Conservation (phyloP, 371 early-diverging fungal genomes). For the Smittium mucronatum region DNA sequence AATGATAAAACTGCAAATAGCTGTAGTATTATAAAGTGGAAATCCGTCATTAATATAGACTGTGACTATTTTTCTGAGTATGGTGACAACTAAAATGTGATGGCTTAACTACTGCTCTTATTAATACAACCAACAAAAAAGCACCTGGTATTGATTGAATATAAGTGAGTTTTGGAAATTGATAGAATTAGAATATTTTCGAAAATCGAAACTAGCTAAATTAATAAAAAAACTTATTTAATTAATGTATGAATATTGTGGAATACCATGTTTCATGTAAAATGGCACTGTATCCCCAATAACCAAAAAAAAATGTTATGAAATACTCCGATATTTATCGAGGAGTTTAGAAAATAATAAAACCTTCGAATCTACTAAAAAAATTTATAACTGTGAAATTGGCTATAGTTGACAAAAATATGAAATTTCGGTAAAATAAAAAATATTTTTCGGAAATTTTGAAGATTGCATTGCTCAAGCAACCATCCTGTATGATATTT, state of each 20-base stretch:
- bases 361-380: neutral
- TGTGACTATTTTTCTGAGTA: neutral
- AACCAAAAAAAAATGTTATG: conserved; percentile 1
- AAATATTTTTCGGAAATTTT: neutral
- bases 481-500: conserved; percentile 5
- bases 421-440: neutral
- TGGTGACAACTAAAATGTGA: neutral
- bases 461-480: conserved; percentile 8
- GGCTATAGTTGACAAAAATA: neutral
- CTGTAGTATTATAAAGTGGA: conserved; percentile 6
- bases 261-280: neutral
- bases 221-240: neutral
- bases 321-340: conserved; percentile 8
- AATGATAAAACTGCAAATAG: conserved; percentile 1
- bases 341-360: neutral
- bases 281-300: conserved; percentile 2
- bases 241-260: neutral
- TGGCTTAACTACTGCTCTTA: neutral
- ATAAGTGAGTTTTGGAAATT: conserved; percentile 7
- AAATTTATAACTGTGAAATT: conserved; percentile 2
- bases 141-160: conserved; percentile 6
- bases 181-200: neutral
- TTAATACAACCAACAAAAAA: neutral
- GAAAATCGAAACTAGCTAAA: neutral
- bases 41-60: neutral